phyloP scores from a whole-genome alignment of 176 grass and related monocot genomes.

The Poa pratensis region DNA sequence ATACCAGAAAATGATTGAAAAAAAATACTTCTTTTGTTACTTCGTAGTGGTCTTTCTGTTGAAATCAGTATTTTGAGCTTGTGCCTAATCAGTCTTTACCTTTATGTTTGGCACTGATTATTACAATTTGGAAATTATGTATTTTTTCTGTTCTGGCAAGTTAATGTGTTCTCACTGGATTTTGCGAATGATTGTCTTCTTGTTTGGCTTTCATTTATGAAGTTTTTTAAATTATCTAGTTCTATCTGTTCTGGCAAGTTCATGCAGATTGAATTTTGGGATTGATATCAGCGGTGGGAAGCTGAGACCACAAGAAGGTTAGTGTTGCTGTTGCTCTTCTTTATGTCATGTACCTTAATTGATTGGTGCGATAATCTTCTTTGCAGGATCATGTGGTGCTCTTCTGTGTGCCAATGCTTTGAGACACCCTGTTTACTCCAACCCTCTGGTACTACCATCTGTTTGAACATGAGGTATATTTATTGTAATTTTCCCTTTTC shows the following conservation, averaged over 20 bases:
- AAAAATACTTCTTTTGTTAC: too few relatives aligned
- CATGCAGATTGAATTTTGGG: not conserved
- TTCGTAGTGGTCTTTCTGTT: too few relatives aligned
- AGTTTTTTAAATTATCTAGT: too few relatives aligned
- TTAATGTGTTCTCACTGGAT: too few relatives aligned
- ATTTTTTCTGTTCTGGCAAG: too few relatives aligned
- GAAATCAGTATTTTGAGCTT: too few relatives aligned
- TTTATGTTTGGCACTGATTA: too few relatives aligned
- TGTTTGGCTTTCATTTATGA: not conserved
- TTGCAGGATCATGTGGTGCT: not conserved
- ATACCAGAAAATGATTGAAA: not conserved
- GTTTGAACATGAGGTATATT: too few relatives aligned
- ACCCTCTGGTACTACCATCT: too few relatives aligned
- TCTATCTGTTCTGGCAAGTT: not conserved
- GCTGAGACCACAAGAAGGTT: not conserved
- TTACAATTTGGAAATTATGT: too few relatives aligned
- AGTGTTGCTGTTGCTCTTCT: not conserved
- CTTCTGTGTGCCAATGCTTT: not conserved
- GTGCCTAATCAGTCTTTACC: too few relatives aligned
- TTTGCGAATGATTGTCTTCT: not conserved
- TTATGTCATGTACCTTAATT: not conserved
- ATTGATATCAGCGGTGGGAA: not conserved
- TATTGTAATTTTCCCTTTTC: not conserved
- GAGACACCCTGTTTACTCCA: too few relatives aligned
- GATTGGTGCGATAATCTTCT: not conserved